Evolutionary conservation across 75 land plant species (phyloP).

Genomic region (Pinus tabuliformis): DNA sequence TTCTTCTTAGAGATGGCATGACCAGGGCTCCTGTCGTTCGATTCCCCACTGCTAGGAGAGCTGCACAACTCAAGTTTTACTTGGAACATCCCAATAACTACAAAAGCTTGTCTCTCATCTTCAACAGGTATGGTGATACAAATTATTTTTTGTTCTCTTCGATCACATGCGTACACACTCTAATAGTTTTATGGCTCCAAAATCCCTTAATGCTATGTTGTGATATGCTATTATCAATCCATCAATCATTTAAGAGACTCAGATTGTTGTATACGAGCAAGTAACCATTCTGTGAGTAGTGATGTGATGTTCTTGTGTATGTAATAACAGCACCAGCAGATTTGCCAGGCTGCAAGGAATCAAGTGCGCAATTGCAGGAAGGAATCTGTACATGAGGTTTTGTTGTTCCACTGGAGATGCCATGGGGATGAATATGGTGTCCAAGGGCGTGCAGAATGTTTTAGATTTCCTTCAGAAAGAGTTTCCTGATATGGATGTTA

Average conservation of each 20-base stretch:
- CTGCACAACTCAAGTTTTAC: slow-evolving; percentile 70
- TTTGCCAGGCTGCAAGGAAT: slow-evolving; percentile 75
- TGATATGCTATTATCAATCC: no score
- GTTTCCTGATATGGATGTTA: no score
- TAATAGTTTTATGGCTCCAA: no score
- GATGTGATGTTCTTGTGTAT: no score
- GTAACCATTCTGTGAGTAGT: not conserved
- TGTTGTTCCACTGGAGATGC: slow-evolving; percentile 88
- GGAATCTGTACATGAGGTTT: slow-evolving; percentile 78
- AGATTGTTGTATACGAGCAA: no score
- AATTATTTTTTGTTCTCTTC: not conserved
- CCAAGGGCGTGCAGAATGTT: slow-evolving; percentile 87
- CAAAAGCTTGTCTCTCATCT: slow-evolving; percentile 48
- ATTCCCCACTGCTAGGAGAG: slow-evolving; percentile 46
- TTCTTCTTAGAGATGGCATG: slow-evolving; percentile 65
- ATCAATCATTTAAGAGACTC: no score
- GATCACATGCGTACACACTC: no score
- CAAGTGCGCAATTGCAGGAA: slow-evolving; percentile 78
- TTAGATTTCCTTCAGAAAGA: slow-evolving; percentile 56
- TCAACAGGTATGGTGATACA: slow-evolving; percentile 49
- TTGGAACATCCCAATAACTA: slow-evolving; percentile 69
- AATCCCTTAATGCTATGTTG: no score
- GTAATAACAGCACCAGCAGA: slow-evolving; percentile 70
- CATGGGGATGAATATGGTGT: slow-evolving; percentile 99
- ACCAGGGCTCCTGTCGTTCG: slow-evolving; percentile 81